These are phyloP conservation scores for Fusarium sp. DNA, from an alignment of 2,329 filamentous ascomycete species.

Conservation along the genomic window DNA sequence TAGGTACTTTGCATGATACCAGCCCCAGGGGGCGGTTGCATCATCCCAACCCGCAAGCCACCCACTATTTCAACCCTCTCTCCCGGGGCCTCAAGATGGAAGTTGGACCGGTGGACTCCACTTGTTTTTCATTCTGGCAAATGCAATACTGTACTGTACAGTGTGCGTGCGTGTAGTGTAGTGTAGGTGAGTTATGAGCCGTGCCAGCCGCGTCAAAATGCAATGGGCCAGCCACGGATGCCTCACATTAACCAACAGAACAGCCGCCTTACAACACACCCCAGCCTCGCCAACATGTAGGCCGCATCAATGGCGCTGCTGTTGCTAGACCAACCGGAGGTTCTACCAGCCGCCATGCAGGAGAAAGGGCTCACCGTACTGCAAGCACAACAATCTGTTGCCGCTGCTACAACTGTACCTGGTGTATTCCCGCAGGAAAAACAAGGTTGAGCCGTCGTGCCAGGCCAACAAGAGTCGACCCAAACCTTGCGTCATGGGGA, in stretches of 20 bases:
- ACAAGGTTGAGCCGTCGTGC: conserved; percentile 2
- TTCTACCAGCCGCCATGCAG: background rate
- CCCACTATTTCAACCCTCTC: conserved; percentile 23
- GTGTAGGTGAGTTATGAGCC: background rate
- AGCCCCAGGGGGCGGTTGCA: conserved; percentile 40
- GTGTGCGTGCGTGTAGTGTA: background rate
- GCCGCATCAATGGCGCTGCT: background rate
- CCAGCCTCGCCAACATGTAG: background rate
- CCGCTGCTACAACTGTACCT: background rate
- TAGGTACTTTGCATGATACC: conserved; percentile 22
- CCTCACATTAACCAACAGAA: background rate
- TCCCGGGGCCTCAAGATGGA: conserved; percentile 31
- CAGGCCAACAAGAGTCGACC: background rate
- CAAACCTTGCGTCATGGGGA: conserved; percentile 24
- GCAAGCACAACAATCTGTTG: background rate
- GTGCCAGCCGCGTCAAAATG: conserved; percentile 15
- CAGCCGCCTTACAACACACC: background rate
- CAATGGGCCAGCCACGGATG: background rate
- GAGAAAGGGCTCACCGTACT: background rate
- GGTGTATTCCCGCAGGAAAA: background rate
- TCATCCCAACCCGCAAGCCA: conserved; percentile 37
- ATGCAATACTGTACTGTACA: conserved; percentile 12
- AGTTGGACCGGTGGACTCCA: conserved; percentile 36
- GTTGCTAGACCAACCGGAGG: conserved; percentile 10
- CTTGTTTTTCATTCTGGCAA: background rate